Evolutionary conservation across 2,329 filamentous ascomycete species (phyloP), one percentile per base, ranked within the genome.

Genomic region (Fusarium praegraminearum): DNA sequence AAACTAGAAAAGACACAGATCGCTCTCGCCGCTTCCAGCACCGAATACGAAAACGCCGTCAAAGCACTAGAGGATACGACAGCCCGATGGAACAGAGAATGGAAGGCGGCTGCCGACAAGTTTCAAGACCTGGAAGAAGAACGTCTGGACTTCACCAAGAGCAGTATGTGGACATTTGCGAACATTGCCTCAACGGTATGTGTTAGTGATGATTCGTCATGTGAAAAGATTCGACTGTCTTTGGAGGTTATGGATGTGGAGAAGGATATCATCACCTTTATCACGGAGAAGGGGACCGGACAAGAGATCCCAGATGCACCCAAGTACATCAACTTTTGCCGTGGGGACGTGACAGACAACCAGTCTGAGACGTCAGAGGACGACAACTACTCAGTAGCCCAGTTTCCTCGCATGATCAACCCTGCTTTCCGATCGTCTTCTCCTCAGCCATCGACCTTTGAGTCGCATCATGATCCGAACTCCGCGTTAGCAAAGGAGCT

Each of bases 81-180:
- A 1, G 91, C 89, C 7, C 88, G 95, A 57, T 99, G 96, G 96
- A 99, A 99, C 78, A 88, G 95, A 75, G 96, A 99, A 79, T 99
- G 96, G 96, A 99, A 98, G 81, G 90, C 93, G 22, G 96, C 95
- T 1, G 97, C 96, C 75, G 97, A 97, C 85, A 99, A 98, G 83
- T 99, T 99, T 80, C 97, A 99, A 83, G 97, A 99, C 76, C 88
- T 99, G 15, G 96, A 99, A 81, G 97, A 99, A 79, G 96, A 99
- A 81, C 88, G 96, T 44, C 86, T 99, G 40, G 96, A 99, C 80
- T 99, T 97, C 78, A 94, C 94, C 71, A 99, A 98, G 85, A 97
- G 93, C 82, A 98, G 96, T 76, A 84, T 99, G 10, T 99, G 96
- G 97, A 95, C 91, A 16, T 99, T 98, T 82, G 95, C 96, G 58